Base-by-base conservation (phyloP, 2,329 filamentous ascomycete genomes). In the Harringtonia lauricola region DNA sequence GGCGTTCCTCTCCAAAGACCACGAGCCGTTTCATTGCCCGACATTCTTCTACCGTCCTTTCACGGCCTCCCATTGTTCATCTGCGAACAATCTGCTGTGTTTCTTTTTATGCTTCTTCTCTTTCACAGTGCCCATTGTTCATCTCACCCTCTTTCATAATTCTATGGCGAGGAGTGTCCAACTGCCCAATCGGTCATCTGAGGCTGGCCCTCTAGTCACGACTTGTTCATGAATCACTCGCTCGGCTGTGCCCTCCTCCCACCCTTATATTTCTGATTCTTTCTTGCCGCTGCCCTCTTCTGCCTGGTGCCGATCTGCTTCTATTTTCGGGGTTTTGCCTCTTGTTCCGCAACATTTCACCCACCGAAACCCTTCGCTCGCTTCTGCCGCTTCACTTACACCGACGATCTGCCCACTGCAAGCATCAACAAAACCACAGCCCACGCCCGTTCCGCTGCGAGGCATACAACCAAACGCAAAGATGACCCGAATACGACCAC, bases 291-390 rank as follows among this genome's bases (percentile, higher is more conserved):
- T 39, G 29, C 24, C 43, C 34, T 26, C 34, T 37, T 33, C 17
- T 34, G 34, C 31, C 34, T 22, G 37, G 38, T 38, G 38, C 41
- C 34, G 30, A n/a, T 22, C 15, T 31, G 38, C 31, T 42, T 42
- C 45, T 44, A 47, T 44, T 44, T 44, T 39, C 24, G 30, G n/a
- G 24, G 19, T n/a, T 37, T 30, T 21, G 26, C 17, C 13, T 14
- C 21, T 26, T 17, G 4, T 30, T 36, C 19, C 8, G 19, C 9
- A 8, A 36, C n/a, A 12, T 17, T 39, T 29, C 26, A 12, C 17
- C 22, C n/a, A n/a, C 30, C 30, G 30, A 13, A 13, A 8, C 30
- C 8, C 15, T 31, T 13, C 15, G 29, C 24, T 18, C 26, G 12
- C n/a, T 8, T 28, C 24, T 39, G 13, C 17, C 22, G 4, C 37